Base-by-base conservation (phyloP, 192 early-diverging fungal species). In the Podila verticillata region DNA sequence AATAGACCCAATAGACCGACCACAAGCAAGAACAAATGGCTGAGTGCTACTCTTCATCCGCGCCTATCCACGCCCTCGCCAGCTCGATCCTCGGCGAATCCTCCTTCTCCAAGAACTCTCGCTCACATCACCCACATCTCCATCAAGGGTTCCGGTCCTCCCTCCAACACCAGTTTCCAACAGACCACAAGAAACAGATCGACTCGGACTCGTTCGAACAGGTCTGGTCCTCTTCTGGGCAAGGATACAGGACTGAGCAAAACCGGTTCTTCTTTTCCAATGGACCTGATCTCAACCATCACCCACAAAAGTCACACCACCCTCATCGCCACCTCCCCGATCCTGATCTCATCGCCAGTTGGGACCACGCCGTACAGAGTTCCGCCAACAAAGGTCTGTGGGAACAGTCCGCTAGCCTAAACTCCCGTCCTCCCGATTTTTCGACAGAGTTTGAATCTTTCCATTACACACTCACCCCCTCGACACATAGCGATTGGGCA, bases 71-170 rank as follows among this genome's bases (percentile, higher is more conserved):
- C 32, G 63, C 62, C 8, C 63, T 77, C 29, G 74, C 74, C 20
- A 77, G 58, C 63, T 65, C 62, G 39, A 31, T 77, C 49, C 74
- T 77, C 44, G 74, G 74, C 4, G 74, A 77, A 24, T 77, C 74
- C 4, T 63, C 61, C 62, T 63, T 61, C 51, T 57, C 63, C 13
- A 70, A 77, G 47, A 12, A 32, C 34, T 19, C 58, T 12, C 61
- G 47, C 17, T 56, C 26, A 29, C 47, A 39, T 24, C 57, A 31
- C 48, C 3, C 30, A 28, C 22, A 34, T 48, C 20, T 34, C 30
- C 29, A 20, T 7, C 51, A 54, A 54, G 51, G n/a, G 10, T 54
- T 54, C 22, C 51, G n/a, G 24, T 26, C 51, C 7, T 54, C 51
- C 10, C 4, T 54, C 24, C 58, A 61, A 7, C 58, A n/a, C 34